Evolutionary conservation across 371 early-diverging fungal species (phyloP), one percentile per base, ranked within the genome.

Genomic region (Mortierella sp.): DNA sequence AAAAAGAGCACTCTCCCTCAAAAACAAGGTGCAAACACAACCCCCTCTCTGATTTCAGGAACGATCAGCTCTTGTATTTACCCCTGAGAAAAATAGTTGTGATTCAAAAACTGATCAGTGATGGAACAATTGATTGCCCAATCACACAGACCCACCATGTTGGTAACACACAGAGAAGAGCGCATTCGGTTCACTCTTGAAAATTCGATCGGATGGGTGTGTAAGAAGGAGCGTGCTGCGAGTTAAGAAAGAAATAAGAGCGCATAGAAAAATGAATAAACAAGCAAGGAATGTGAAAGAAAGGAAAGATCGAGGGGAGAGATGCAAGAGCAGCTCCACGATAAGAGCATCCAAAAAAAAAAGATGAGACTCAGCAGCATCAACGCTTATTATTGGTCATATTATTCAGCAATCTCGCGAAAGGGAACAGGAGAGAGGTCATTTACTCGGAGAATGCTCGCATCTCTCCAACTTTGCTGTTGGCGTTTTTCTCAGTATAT

Each of bases 51-150:
- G 50, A 50, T 50, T 16, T 50, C 50, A 50, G 50, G 50, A 13
- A 50, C 16, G 50, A 50, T 13, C 16, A 50, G 14, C 16, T 50
- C 2, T 50, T 48, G 13, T 13, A 48, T 16, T 50, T 50, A 50
- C 50, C 50, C 50, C 50, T 50, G 50, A 50, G 50, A 50, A 50
- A 48, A 11, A 48, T 48, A 48, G 3, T 50, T 16, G 16, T 11
- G n/a, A n/a, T n/a, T n/a, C n/a, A n/a, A 50, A 50, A 11, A 50
- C 50, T 63, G 63, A 63, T 63, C 16, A 34, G 14, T 63, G 13
- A 63, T 31, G 31, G 34, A 63, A 63, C 16, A 31, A 31, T 63
- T 63, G 63, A 63, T 63, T 63, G 63, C 63, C 63, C 63, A 63
- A 63, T 63, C 63, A 31, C 28, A 63, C 63, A 63, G 31, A 60